Evolutionary conservation across 2,329 filamentous ascomycete species (phyloP).

Genomic region (Rutstroemia sp.): DNA sequence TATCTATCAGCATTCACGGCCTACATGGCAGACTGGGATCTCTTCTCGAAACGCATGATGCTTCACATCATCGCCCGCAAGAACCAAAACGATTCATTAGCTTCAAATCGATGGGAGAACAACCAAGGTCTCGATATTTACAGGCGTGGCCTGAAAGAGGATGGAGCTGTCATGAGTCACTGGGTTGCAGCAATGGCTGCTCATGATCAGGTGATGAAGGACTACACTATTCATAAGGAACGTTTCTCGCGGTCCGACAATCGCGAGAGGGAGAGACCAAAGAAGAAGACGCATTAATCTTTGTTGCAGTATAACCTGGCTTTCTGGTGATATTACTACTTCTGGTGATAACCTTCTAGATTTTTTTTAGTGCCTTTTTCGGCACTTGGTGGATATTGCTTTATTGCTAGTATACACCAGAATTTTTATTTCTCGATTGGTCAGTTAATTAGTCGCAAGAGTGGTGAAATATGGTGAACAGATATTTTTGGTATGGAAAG

Average conservation of each 20-base stretch:
- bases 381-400: background rate
- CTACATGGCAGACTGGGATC: conserved; percentile 46
- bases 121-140: conserved; percentile 47
- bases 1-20: conserved; percentile 46
- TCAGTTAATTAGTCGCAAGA: too few relatives aligned
- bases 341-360: background rate
- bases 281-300: conserved; percentile 9
- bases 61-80: conserved; percentile 49
- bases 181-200: conserved; percentile 53
- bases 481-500: background rate
- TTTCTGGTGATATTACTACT: background rate
- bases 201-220: conserved; percentile 51
- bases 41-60: conserved; percentile 45
- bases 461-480: background rate
- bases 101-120: conserved; percentile 37
- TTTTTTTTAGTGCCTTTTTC: background rate
- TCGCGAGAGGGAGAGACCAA: conserved; percentile 9
- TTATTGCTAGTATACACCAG: background rate
- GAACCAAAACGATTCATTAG: conserved; percentile 27
- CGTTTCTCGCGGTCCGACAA: conserved; percentile 35
- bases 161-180: conserved; percentile 52
- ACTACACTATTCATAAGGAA: conserved; percentile 45
- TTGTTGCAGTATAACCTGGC: background rate
- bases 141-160: conserved; percentile 52
- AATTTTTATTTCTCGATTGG: too few relatives aligned